phyloP scores from a whole-genome alignment of 768 basidiomycete genomes.

The Amanita subjunquillea region DNA sequence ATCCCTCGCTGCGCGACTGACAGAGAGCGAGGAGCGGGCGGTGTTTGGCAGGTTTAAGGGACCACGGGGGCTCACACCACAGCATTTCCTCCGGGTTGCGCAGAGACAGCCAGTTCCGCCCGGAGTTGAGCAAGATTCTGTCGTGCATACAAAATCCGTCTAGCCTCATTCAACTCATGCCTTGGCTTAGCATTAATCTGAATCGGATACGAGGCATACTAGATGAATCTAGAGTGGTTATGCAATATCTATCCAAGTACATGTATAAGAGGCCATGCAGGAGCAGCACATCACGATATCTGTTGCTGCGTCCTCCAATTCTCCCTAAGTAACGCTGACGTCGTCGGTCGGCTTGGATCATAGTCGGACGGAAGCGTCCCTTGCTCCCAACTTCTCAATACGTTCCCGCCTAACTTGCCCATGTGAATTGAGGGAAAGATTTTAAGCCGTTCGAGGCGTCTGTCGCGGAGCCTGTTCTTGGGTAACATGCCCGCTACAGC shows the following conservation, averaged over 20 bases:
- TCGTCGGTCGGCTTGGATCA: slow-evolving; percentile 31
- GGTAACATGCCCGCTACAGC: slow-evolving; percentile 98
- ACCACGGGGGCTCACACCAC: slow-evolving; percentile 29
- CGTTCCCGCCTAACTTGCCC: slow-evolving; percentile 67
- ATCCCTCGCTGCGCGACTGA: slow-evolving; percentile 29
- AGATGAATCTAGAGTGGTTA: no score
- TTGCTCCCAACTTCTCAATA: slow-evolving; percentile 78
- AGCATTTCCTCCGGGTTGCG: slow-evolving; percentile 32
- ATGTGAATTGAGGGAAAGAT: slow-evolving; percentile 78
- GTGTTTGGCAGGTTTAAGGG: slow-evolving; percentile 29
- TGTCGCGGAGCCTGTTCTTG: slow-evolving; percentile 91
- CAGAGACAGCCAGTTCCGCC: slow-evolving; percentile 13
- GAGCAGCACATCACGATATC: not conserved
- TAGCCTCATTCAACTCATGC: no score
- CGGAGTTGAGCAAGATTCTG: not conserved
- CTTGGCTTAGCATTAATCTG: no score
- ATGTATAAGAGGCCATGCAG: no score
- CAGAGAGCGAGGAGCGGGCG: slow-evolving; percentile 20
- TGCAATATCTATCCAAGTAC: no score
- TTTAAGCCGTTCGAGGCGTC: slow-evolving; percentile 77
- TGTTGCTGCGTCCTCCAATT: slow-evolving; percentile 2
- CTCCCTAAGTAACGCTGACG: slow-evolving; percentile 24
- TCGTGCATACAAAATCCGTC: not conserved
- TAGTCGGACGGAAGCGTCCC: slow-evolving; percentile 50
- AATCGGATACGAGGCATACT: no score